Evolutionary conservation across 768 basidiomycete genomes (phyloP), one percentile per base, ranked within the genome.

Genomic region (Dentipellis fragilis): DNA sequence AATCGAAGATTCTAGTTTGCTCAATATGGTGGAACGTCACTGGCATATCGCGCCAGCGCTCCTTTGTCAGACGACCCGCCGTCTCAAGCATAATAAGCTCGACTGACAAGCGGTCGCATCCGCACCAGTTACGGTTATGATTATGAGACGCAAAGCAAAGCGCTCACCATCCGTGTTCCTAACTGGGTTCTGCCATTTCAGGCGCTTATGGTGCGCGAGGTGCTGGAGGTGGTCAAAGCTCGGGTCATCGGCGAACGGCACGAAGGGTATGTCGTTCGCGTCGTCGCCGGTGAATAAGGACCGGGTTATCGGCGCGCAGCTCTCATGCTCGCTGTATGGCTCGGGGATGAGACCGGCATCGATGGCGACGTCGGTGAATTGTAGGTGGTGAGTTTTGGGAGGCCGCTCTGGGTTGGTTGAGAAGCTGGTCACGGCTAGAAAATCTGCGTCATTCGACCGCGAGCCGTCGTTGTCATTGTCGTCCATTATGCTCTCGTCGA

Each of bases 191-290:
- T 42, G 40, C 40, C 40, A 42, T 42, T 14, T 19, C 11, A 42
- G 12, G 23, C 16, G n/a, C 8, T 14, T 6, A 38, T 54, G 45
- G 39, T n/a, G n/a, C 8, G 12, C 17, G 4, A 29, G 12, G 19
- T 54, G 52, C 19, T 39, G 16, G 21, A 40, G 19, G 29, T 21
- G 22, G 40, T 54, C 40, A 38, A 54, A 54, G 11, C 14, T 9
- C 17, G 38, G 37, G 40, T 54, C 52, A 38, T 54, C 52, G 10
- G 40, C n/a, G 42, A 54, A 54, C 17, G 52, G 52, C 11, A 54
- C 16, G 52, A 54, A 54, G 17, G 52, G 38, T 7, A 54, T 45
- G 23, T 54, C 19, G 40, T 54, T 38, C 21, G 38, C 17, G 23
- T 54, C 52, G 23, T 54, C 52, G 12, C 52, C 52, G 38, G 17